Evolutionary conservation across 257 asterid species (phyloP).

Genomic region (Vinca minor): DNA sequence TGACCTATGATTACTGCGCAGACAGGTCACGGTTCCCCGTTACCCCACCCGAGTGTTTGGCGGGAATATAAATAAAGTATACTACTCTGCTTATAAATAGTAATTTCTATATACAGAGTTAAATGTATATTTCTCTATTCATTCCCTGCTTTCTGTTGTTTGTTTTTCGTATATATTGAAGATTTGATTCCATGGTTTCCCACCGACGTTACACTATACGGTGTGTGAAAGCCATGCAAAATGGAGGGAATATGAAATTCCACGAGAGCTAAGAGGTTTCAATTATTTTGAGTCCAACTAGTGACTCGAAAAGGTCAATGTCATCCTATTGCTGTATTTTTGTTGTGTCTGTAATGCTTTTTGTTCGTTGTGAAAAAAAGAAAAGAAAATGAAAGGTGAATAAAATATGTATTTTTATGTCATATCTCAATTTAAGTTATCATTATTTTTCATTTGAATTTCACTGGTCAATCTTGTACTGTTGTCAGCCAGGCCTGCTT

Average conservation of each 20-base stretch:
- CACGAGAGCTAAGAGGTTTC: conserved; percentile 6
- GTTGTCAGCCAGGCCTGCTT: too few species aligned
- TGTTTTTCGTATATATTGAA: neutral
- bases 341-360: conserved; percentile 14
- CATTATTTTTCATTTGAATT: neutral
- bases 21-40: conserved; percentile 50
- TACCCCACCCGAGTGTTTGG: conserved; percentile 60
- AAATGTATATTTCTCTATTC: neutral
- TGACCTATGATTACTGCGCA: conserved; percentile 85
- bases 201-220: conserved; percentile 1
- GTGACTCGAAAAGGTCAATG: conserved; percentile 20
- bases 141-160: neutral
- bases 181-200: conserved; percentile 1
- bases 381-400: too few species aligned
- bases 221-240: conserved; percentile 22
- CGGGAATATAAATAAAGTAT: conserved; percentile 45
- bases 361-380: conserved; percentile 20
- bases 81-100: too few species aligned
- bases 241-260: conserved; percentile 8
- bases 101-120: too few species aligned
- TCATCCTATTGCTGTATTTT: conserved; percentile 13
- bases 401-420: neutral
- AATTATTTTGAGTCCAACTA: conserved; percentile 8
- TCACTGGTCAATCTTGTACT: conserved; percentile 2
- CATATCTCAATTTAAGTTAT: too few species aligned